Percentiles rank a stretch among this genome's conserved stretches.
phyloP scores from a whole-genome alignment of 768 basidiomycete species.

The Rhodotorula sphaerocarpa region DNA sequence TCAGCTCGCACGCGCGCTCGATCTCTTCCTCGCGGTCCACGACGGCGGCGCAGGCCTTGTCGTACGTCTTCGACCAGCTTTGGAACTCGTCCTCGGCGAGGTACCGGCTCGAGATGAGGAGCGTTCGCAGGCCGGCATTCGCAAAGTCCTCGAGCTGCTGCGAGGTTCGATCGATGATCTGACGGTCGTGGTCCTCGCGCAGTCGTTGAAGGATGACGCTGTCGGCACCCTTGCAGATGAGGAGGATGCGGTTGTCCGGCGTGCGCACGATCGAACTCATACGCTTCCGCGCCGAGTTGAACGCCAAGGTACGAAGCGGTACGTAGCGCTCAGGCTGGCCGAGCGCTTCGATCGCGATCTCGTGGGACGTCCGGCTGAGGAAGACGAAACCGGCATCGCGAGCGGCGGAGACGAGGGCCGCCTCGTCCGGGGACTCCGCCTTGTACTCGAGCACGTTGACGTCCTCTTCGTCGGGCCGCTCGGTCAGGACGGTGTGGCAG shows the following conservation, averaged over 20 bases:
- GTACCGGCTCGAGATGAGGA: slow-evolving; percentile 76
- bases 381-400: slow-evolving; percentile 91
- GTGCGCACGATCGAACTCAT: slow-evolving; percentile 87
- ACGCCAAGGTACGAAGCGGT: slow-evolving; percentile 74
- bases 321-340: slow-evolving; percentile 76
- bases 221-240: slow-evolving; percentile 97
- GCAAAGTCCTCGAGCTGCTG: slow-evolving; percentile 90
- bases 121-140: slow-evolving; percentile 79
- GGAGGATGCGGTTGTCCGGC: slow-evolving; percentile 68
- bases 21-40: slow-evolving; percentile 82
- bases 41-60: slow-evolving; percentile 67
- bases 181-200: slow-evolving; percentile 62
- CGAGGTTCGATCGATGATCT: slow-evolving; percentile 65
- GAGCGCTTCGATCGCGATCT: slow-evolving; percentile 81
- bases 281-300: slow-evolving; percentile 86
- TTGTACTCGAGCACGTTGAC: slow-evolving; percentile 65
- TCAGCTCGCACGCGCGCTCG: slow-evolving; percentile 71
- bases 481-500: slow-evolving; percentile 84
- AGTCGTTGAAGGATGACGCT: slow-evolving; percentile 85
- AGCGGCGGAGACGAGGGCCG: slow-evolving; percentile 83
- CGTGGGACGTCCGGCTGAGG: slow-evolving; percentile 62
- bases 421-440: slow-evolving; percentile 92
- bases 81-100: slow-evolving; percentile 76
- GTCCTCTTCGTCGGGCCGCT: slow-evolving; percentile 57
- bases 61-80: slow-evolving; percentile 69